Base-by-base conservation (phyloP, 108 stramenopile species). In the Cyclotella cryptica region DNA sequence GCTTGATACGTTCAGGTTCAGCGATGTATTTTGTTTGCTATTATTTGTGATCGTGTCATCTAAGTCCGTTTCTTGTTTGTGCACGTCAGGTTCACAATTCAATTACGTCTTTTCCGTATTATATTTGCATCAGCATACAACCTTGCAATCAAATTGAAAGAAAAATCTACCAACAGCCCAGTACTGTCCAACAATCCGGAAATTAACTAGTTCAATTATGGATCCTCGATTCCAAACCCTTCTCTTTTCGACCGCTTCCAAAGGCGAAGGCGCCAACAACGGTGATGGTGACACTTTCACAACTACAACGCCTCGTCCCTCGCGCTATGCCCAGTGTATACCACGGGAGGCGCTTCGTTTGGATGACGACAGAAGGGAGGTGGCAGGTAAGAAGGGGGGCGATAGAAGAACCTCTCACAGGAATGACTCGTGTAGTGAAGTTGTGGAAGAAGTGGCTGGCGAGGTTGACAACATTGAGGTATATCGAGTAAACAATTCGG, bases 301-400 rank as follows among this genome's bases (percentile, higher is more conserved):
- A 46, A 44, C 43, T 11, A 45, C 24, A 5, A 17, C 15, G 24
- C 58, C 53, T 2, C 73, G 72, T 22, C 61, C 73, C 27, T 73
- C 72, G 24, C 47, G 67, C 17, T 74, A 74, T 69, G 80, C 80
- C 21, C 58, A 44, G 0, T 43, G 69, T 10, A 64, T 69, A 15
- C 73, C 80, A 0, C 47, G 73, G 0, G 80, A 81, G 68, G 80
- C 80, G 0, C 52, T 81, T 53, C 69, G 70, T 58, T 14, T 65
- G 19, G 43, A 45, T 45, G 1, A 3, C 45, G 24, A 21, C 24
- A 26, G 24, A 21, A 24, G 13, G 55, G 24, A 21, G 55, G 26
- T 24, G 55, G 43, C 6, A 18, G 28, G 26, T 19, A 66, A 46
- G 27, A 35, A 68, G n/a, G 21, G 17, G 11, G 14, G 29, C 42